phyloP scores from a whole-genome alignment of 257 asterid genomes.

The Cynanchum wilfordii region DNA sequence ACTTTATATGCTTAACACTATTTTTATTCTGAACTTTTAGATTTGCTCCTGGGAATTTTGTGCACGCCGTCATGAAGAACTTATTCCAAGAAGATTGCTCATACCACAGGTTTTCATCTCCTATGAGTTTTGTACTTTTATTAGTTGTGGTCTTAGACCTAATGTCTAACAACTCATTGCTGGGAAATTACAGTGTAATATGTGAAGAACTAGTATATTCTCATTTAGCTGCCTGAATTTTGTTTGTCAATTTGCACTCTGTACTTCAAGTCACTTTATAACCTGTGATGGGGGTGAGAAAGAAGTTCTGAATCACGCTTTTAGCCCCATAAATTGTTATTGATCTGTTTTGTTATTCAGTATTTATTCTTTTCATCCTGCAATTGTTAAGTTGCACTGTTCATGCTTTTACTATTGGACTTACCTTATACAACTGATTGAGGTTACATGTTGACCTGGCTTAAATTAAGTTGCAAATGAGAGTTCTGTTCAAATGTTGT shows the following conservation, averaged over 20 bases:
- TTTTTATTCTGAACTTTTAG: constrained; percentile 31
- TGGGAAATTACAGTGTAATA: background rate
- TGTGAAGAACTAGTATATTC: background rate
- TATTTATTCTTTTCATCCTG: too few species aligned
- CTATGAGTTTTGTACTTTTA: background rate
- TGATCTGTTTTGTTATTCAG: background rate
- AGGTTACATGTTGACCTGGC: background rate
- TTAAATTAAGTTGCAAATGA: background rate
- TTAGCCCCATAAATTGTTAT: background rate
- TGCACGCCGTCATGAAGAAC: constrained; percentile 96
- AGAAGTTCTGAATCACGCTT: background rate
- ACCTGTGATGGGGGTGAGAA: background rate
- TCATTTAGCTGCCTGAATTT: background rate
- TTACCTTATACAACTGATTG: background rate
- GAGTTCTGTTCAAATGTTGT: background rate
- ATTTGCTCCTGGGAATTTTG: constrained; percentile 98
- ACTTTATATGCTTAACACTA: constrained; percentile 11
- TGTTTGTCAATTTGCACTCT: background rate
- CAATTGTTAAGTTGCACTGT: background rate
- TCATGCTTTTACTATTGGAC: background rate
- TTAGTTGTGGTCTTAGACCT: background rate
- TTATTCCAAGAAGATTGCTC: constrained; percentile 81
- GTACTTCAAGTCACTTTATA: background rate
- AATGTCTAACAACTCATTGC: too few species aligned
- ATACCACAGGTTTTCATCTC: constrained; percentile 68